phyloP scores from a whole-genome alignment of 2,329 filamentous ascomycete species.

The Ophiostoma sp. region DNA sequence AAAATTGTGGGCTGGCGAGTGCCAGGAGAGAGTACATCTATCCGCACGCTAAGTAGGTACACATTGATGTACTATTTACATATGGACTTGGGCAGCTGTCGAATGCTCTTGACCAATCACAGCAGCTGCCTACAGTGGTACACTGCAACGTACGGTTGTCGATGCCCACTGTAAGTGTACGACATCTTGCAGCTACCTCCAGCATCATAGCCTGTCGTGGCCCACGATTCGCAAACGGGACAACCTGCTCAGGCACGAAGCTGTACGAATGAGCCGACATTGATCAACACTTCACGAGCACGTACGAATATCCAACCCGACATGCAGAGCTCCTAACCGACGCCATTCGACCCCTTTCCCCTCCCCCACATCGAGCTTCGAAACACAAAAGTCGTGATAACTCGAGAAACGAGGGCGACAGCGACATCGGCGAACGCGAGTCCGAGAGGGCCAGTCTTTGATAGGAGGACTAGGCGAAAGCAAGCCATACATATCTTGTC shows the following conservation, averaged over 20 bases:
- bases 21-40: background rate
- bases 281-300: background rate
- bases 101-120: slow-evolving; percentile 21
- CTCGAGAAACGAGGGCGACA: background rate
- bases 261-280: background rate
- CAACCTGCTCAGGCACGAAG: background rate
- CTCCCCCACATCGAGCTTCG: slow-evolving; percentile 5
- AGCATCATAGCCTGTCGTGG: background rate
- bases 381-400: slow-evolving; percentile 20
- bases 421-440: background rate
- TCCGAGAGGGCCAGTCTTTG: background rate
- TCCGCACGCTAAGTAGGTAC: no score
- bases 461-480: background rate
- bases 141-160: background rate
- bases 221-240: background rate
- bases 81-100: background rate
- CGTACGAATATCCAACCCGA: no score
- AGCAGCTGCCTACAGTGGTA: background rate
- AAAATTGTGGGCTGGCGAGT: background rate
- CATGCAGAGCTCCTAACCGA: background rate
- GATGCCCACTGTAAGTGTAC: background rate
- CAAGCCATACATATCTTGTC: background rate
- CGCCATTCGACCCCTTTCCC: background rate
- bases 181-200: background rate
- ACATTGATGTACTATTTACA: slow-evolving; percentile 6